Evolutionary conservation across 306 rosid genomes (phyloP).

Genomic region (Lupinus albus): DNA sequence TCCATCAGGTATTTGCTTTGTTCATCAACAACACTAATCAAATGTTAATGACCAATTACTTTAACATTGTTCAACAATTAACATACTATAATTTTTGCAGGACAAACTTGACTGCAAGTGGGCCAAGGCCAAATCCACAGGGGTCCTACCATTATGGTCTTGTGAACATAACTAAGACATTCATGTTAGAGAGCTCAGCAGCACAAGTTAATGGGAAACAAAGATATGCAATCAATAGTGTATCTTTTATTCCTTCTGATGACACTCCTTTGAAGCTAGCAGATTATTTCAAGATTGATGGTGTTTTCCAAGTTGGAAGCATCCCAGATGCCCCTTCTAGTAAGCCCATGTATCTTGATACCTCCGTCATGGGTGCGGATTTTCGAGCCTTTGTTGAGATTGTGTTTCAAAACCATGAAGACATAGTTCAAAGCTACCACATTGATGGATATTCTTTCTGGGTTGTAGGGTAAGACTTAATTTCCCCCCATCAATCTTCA

Average conservation of each 20-base stretch:
- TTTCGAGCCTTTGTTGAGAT: constrained; percentile 79
- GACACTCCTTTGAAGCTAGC: constrained; percentile 92
- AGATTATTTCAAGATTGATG: constrained; percentile 75
- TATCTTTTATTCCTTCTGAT: constrained; percentile 65
- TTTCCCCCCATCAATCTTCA: background rate
- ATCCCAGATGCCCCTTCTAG: constrained; percentile 65
- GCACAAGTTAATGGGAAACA: constrained; percentile 70
- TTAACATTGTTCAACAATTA: background rate
- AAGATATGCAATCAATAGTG: constrained; percentile 82
- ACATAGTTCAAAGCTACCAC: constrained; percentile 76
- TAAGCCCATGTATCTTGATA: constrained; percentile 64
- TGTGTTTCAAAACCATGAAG: constrained; percentile 76
- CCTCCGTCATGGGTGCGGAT: constrained; percentile 90
- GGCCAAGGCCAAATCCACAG: constrained; percentile 96
- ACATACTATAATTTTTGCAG: constrained; percentile 39
- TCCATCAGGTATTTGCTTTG: constrained; percentile 55
- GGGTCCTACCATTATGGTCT: constrained; percentile 94
- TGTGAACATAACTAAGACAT: constrained; percentile 68
- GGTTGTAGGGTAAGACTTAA: constrained; percentile 84
- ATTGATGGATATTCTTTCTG: constrained; percentile 87
- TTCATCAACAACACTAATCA: background rate
- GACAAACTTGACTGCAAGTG: constrained; percentile 91
- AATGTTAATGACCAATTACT: background rate
- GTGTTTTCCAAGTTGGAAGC: constrained; percentile 76
- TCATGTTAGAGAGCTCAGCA: constrained; percentile 66